A percentile compares a stretch with the other conserved stretches of the same genome.
These are phyloP conservation scores for Calonectria montana DNA, from an alignment of 2,329 filamentous ascomycete species.

Conservation along the genomic window DNA sequence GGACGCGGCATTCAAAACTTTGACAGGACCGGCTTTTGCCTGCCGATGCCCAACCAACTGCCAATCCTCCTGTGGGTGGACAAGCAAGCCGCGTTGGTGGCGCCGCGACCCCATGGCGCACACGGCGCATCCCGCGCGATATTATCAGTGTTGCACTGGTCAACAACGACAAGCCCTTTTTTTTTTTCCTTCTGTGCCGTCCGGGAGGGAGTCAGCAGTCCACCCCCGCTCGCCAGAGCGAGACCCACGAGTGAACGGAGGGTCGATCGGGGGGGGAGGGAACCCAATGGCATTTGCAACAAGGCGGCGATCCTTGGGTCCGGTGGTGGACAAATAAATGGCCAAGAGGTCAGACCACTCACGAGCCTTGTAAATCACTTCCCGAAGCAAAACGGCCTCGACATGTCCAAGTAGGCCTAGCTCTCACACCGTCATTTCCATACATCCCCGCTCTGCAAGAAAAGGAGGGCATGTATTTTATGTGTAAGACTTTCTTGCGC, in stretches of 20 bases:
- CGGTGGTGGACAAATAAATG: slow-evolving; percentile 6
- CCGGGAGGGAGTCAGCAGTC: background rate
- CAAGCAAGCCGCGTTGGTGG: background rate
- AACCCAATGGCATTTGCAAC: background rate
- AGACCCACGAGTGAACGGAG: slow-evolving; percentile 14
- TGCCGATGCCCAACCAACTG: slow-evolving; percentile 8
- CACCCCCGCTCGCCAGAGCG: slow-evolving; percentile 2
- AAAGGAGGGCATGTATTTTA: background rate
- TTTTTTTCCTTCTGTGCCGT: background rate
- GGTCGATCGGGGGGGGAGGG: background rate
- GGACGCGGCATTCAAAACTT: slow-evolving; percentile 27
- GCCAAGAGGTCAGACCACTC: slow-evolving; percentile 13
- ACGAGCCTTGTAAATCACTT: slow-evolving; percentile 16
- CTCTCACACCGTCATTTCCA: slow-evolving; percentile 42
- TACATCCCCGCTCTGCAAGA: slow-evolving; percentile 1
- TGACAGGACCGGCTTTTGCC: slow-evolving; percentile 4
- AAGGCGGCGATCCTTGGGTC: slow-evolving; percentile 1
- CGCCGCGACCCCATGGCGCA: slow-evolving; percentile 23
- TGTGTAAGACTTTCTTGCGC: slow-evolving; percentile 6
- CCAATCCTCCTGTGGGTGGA: background rate
- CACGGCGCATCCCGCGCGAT: slow-evolving; percentile 40
- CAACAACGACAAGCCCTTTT: background rate
- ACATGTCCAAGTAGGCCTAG: slow-evolving; percentile 15
- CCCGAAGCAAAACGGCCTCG: slow-evolving; percentile 13
- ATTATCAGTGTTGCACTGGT: slow-evolving; percentile 4